These are phyloP conservation scores for Trichosporon faecale DNA, from an alignment of 1,284 basidiomycete species.

Conservation along the genomic window DNA sequence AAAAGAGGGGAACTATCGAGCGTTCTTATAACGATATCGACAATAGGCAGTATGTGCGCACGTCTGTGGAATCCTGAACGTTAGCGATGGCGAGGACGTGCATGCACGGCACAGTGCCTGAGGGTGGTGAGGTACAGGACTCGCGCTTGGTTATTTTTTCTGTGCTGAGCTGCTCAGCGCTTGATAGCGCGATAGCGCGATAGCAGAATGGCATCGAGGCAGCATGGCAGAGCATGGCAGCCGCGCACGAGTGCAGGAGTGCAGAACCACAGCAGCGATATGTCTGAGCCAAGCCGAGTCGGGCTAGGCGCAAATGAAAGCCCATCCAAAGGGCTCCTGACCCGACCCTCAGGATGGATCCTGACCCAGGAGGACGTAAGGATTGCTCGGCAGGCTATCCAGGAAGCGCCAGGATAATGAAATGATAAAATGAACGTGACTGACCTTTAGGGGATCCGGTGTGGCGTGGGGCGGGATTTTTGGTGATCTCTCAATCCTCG, in stretches of 20 bases:
- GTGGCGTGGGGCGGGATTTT: slow-evolving; percentile 8
- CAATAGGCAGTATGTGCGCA: slow-evolving; percentile 2
- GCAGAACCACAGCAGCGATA: neutral
- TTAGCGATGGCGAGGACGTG: slow-evolving; percentile 2
- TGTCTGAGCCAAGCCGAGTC: neutral
- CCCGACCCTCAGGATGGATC: slow-evolving; percentile 8
- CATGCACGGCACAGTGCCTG: neutral
- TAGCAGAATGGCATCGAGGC: too few relatives aligned
- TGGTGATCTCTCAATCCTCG: neutral
- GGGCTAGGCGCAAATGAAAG: neutral
- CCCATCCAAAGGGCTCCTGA: slow-evolving; percentile 1
- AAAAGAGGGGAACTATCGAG: neutral
- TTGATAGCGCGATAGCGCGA: neutral
- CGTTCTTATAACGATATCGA: slow-evolving; percentile 6
- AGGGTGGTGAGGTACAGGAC: neutral
- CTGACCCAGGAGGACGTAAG: slow-evolving; percentile 5
- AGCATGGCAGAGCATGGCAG: neutral
- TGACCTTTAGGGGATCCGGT: slow-evolving; percentile 1
- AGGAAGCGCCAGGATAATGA: neutral
- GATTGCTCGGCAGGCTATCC: neutral
- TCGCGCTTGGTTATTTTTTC: neutral
- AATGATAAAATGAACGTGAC: slow-evolving; percentile 7
- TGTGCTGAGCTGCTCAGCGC: neutral
- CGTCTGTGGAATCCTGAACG: neutral
- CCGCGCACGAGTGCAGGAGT: neutral